Percentiles rank a stretch among this genome's conserved stretches.
Evolutionary conservation across 495 filamentous ascomycete species (phyloP).

Genomic region (Choiromyces venosus): DNA sequence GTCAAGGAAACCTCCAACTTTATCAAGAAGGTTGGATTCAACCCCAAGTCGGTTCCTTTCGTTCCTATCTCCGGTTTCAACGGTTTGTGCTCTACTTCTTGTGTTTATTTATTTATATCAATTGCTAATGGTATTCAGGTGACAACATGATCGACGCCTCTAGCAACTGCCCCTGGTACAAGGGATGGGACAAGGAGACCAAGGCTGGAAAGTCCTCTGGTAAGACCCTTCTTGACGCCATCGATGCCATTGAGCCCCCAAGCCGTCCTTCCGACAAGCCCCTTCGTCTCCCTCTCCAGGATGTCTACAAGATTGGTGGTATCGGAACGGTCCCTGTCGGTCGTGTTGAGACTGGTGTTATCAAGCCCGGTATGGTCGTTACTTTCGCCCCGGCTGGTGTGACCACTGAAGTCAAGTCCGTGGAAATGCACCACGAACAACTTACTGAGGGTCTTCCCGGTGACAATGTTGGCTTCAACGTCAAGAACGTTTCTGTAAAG

Average conservation of each 20-base stretch:
- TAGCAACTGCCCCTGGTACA: slow-evolving; percentile 98
- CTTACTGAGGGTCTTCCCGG: slow-evolving; percentile 91
- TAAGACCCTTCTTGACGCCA: slow-evolving; percentile 99
- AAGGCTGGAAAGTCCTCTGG: slow-evolving; percentile 82
- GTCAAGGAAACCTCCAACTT: slow-evolving; percentile 99
- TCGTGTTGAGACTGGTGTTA: slow-evolving; percentile 99
- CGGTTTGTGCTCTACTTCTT: slow-evolving; percentile 48
- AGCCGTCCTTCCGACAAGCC: slow-evolving; percentile 93
- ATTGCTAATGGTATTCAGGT: slow-evolving; percentile 24
- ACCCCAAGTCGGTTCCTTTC: slow-evolving; percentile 96
- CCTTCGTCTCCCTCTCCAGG: slow-evolving; percentile 99
- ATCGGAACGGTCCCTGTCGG: slow-evolving; percentile 99
- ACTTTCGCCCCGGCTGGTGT: slow-evolving; percentile 95
- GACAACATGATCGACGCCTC: slow-evolving; percentile 98
- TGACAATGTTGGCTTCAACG: slow-evolving; percentile 99
- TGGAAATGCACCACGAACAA: slow-evolving; percentile 99
- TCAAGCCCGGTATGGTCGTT: slow-evolving; percentile 97
- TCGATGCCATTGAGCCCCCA: slow-evolving; percentile 91
- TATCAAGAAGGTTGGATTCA: slow-evolving; percentile 99
- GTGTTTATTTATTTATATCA: neutral
- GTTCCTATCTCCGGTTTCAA: slow-evolving; percentile 99
- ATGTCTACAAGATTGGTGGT: slow-evolving; percentile 99
- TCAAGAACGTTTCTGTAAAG: slow-evolving; percentile 99
- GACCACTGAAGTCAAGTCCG: slow-evolving; percentile 99
- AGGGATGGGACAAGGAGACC: slow-evolving; percentile 98